Percentiles rank a stretch among this genome's conserved stretches.
These are phyloP conservation scores for Hyphodiscus hymeniophilus DNA, from an alignment of 495 filamentous ascomycete genomes.

Conservation along the genomic window DNA sequence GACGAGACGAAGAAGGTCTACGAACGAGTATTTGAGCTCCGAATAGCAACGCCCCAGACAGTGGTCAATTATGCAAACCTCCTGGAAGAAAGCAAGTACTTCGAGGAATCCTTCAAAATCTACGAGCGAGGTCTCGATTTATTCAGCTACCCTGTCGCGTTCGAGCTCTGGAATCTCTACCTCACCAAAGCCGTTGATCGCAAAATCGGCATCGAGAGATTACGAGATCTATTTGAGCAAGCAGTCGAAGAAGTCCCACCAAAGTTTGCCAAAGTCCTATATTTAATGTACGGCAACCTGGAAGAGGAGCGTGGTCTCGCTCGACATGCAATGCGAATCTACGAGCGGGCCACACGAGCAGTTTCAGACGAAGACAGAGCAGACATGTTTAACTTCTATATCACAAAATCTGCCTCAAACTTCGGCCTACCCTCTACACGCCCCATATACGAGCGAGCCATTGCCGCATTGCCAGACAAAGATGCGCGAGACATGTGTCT, in stretches of 20 bases:
- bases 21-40: slow-evolving; percentile 94
- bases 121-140: slow-evolving; percentile 95
- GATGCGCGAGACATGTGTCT: slow-evolving; percentile 98
- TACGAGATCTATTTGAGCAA: slow-evolving; percentile 96
- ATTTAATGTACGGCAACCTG: slow-evolving; percentile 96
- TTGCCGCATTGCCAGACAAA: slow-evolving; percentile 82
- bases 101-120: slow-evolving; percentile 95
- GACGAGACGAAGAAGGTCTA: slow-evolving; percentile 94
- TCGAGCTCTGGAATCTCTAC: slow-evolving; percentile 98
- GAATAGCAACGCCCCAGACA: slow-evolving; percentile 95
- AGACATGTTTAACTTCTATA: slow-evolving; percentile 99
- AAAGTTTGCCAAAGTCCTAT: slow-evolving; percentile 91
- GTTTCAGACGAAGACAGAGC: slow-evolving; percentile 91
- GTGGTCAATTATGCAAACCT: slow-evolving; percentile 98
- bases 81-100: slow-evolving; percentile 91
- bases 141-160: slow-evolving; percentile 95
- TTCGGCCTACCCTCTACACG: slow-evolving; percentile 95
- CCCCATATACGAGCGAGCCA: slow-evolving; percentile 92
- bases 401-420: slow-evolving; percentile 97
- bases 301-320: slow-evolving; percentile 95
- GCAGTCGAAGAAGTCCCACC: slow-evolving; percentile 90
- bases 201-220: slow-evolving; percentile 86
- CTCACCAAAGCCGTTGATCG: slow-evolving; percentile 95
- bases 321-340: slow-evolving; percentile 98
- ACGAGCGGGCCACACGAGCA: slow-evolving; percentile 92